Evolutionary conservation across 1,284 basidiomycete genomes (phyloP).

Genomic region (Tilletia horrida): DNA sequence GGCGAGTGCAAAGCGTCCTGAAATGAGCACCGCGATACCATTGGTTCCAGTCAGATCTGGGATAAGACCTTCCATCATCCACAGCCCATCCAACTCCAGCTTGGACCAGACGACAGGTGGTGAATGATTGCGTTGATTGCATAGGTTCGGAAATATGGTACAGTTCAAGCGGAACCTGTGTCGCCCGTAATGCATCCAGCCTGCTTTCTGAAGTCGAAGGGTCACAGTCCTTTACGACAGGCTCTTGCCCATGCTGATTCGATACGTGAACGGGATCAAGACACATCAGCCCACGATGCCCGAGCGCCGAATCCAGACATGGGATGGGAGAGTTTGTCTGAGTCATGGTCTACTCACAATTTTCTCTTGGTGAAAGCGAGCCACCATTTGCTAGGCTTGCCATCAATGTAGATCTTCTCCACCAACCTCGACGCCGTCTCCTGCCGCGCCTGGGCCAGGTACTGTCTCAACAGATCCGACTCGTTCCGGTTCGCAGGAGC

Average conservation of each 20-base stretch:
- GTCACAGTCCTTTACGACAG: slow-evolving; percentile 24
- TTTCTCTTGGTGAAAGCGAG: slow-evolving; percentile 76
- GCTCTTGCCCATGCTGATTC: slow-evolving; percentile 50
- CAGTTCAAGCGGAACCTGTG: too few species aligned
- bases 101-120: too few species aligned
- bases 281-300: too few species aligned
- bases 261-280: background rate
- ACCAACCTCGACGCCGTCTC: slow-evolving; percentile 82
- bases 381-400: slow-evolving; percentile 99
- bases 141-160: too few species aligned
- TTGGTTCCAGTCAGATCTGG: too few species aligned
- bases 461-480: slow-evolving; percentile 80
- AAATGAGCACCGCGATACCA: too few species aligned
- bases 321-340: slow-evolving; percentile 3
- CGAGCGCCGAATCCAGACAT: too few species aligned
- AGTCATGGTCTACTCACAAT: slow-evolving; percentile 34
- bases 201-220: background rate
- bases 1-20: too few species aligned
- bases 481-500: slow-evolving; percentile 73
- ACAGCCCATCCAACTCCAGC: too few species aligned
- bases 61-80: too few species aligned
- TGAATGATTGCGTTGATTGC: too few species aligned
- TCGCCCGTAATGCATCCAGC: too few species aligned
- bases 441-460: slow-evolving; percentile 86
- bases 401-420: slow-evolving; percentile 80